phyloP scores from a whole-genome alignment of 176 grass and related monocot genomes.

The Paspalum vaginatum region DNA sequence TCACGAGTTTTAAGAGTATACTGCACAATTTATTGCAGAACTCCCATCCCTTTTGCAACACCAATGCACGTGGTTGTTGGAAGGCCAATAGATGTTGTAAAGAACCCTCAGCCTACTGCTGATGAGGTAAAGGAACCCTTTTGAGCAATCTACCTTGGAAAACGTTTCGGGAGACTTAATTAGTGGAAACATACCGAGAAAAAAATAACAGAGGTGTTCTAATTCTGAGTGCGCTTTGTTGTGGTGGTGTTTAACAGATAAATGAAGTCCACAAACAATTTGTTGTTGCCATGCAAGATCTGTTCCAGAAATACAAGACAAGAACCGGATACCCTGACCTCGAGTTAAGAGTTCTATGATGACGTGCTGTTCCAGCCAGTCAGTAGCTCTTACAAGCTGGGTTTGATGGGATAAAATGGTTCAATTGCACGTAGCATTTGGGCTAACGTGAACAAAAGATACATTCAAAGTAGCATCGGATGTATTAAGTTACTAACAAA shows the following conservation, averaged over 20 bases:
- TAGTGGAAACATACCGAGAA: background rate
- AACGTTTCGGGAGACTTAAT: background rate
- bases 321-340: slow-evolving; percentile 69
- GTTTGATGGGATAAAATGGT: background rate
- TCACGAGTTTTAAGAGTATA: slow-evolving; percentile 13
- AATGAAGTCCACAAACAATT: slow-evolving; percentile 78
- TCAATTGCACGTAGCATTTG: background rate
- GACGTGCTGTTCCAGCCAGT: background rate
- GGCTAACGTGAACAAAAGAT: background rate
- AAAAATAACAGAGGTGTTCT: background rate
- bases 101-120: slow-evolving; percentile 64
- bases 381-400: background rate
- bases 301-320: slow-evolving; percentile 77
- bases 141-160: background rate
- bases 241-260: slow-evolving; percentile 51
- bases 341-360: slow-evolving; percentile 69
- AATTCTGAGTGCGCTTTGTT: slow-evolving; percentile 1
- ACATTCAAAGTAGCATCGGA: background rate
- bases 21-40: slow-evolving; percentile 47
- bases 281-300: slow-evolving; percentile 57
- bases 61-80: slow-evolving; percentile 89
- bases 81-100: slow-evolving; percentile 67
- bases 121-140: slow-evolving; percentile 71
- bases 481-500: background rate
- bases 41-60: slow-evolving; percentile 77